A percentile compares a stretch with the other conserved stretches of the same genome.
Evolutionary conservation across 2,329 filamentous ascomycete species (phyloP).

Genomic region (Fusarium sp.): DNA sequence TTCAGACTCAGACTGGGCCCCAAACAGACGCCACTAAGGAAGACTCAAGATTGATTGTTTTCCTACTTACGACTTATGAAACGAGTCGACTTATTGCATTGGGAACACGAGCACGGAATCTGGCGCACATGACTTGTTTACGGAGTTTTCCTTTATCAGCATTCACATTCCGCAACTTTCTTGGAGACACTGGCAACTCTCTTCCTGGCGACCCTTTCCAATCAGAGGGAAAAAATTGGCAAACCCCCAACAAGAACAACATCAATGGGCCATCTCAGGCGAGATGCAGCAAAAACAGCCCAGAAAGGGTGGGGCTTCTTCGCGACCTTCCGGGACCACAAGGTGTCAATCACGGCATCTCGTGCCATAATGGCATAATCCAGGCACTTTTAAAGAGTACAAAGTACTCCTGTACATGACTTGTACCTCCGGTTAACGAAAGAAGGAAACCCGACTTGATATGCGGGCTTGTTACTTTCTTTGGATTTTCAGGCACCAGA

Average conservation of each 20-base stretch:
- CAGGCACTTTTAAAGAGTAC: neutral
- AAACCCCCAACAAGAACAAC: slow-evolving; percentile 1
- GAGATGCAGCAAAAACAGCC: slow-evolving; percentile 27
- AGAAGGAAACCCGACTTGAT: neutral
- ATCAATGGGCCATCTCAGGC: slow-evolving; percentile 1
- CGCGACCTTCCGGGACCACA: neutral
- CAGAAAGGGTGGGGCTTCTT: slow-evolving; percentile 29
- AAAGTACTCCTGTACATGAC: neutral
- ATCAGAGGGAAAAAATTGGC: neutral
- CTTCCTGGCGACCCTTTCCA: neutral
- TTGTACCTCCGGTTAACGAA: neutral
- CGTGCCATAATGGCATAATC: slow-evolving; percentile 35
- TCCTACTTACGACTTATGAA: slow-evolving; percentile 24
- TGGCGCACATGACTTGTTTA: slow-evolving; percentile 25
- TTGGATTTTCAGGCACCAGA: neutral
- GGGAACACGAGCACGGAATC: slow-evolving; percentile 21
- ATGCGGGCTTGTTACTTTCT: slow-evolving; percentile 2
- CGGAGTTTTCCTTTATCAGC: neutral
- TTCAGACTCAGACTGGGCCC: slow-evolving; percentile 43
- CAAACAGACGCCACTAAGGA: slow-evolving; percentile 36
- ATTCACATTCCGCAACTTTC: neutral
- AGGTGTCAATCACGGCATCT: slow-evolving; percentile 39
- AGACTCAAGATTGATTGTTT: neutral
- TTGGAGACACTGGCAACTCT: neutral
- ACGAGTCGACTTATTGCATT: slow-evolving; percentile 18